A percentile compares a stretch with the other conserved stretches of the same genome.
phyloP scores from a whole-genome alignment of 176 grass and related monocot species.

The Aegilops umbellulata region DNA sequence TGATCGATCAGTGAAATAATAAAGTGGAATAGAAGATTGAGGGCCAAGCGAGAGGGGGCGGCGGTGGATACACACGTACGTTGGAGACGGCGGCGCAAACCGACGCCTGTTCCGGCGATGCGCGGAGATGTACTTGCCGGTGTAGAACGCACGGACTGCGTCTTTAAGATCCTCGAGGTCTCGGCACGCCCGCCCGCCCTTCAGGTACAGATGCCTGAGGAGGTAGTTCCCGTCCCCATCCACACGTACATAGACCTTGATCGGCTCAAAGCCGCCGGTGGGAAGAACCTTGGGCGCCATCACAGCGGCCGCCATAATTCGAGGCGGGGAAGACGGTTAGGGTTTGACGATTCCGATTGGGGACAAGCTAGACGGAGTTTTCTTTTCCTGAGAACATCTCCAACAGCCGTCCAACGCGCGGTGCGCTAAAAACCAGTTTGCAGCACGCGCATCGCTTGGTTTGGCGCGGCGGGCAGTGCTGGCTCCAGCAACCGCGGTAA shows the following conservation, averaged over 20 bases:
- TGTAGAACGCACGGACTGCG: not conserved
- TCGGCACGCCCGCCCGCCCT: not conserved
- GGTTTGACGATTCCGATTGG: too few species aligned
- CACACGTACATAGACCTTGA: not conserved
- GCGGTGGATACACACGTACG: not conserved
- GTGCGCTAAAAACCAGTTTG: too few species aligned
- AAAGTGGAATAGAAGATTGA: not conserved
- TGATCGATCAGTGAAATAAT: not conserved
- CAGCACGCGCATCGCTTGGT: too few species aligned
- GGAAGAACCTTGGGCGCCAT: not conserved
- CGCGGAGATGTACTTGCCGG: not conserved
- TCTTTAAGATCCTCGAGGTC: not conserved
- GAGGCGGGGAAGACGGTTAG: not conserved
- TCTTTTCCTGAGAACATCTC: too few species aligned
- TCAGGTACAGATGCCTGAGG: not conserved
- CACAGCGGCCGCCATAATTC: not conserved
- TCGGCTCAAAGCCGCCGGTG: not conserved
- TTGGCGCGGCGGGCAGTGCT: too few species aligned
- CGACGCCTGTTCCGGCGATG: not conserved
- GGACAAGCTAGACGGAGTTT: too few species aligned
- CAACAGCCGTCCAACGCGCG: too few species aligned
- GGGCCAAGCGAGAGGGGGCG: not conserved
- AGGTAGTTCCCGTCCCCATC: not conserved
- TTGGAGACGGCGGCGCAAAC: not conserved
- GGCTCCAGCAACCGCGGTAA: too few species aligned